Percentiles rank a stretch among this genome's conserved stretches.
phyloP scores from a whole-genome alignment of 306 rosid species.

The Casuarina equisetifolia region DNA sequence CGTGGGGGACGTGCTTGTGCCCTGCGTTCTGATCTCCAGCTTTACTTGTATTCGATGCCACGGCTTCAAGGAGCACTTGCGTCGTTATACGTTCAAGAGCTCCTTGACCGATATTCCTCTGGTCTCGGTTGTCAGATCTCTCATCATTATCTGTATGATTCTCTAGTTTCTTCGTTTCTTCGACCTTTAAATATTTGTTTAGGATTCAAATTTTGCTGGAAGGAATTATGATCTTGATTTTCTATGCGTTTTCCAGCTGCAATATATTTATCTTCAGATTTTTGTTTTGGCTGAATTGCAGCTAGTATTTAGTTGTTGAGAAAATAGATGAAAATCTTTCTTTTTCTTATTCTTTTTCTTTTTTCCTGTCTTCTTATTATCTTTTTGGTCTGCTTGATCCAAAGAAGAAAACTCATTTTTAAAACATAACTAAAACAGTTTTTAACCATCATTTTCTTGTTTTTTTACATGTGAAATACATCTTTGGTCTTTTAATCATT shows the following conservation, averaged over 20 bases:
- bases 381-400: neutral
- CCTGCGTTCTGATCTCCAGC: slow-evolving; percentile 69
- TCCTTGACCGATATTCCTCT: slow-evolving; percentile 88
- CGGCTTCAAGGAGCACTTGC: slow-evolving; percentile 64
- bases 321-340: neutral
- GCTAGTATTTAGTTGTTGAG: neutral
- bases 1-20: slow-evolving; percentile 65
- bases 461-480: neutral
- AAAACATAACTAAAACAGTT: neutral
- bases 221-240: neutral
- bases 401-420: neutral
- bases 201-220: neutral
- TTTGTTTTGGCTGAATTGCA: neutral
- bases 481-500: neutral
- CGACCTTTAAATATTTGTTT: neutral
- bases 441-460: neutral
- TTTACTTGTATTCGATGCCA: slow-evolving; percentile 77
- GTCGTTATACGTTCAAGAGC: slow-evolving; percentile 84
- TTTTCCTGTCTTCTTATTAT: neutral
- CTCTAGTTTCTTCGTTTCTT: neutral
- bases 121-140: slow-evolving; percentile 80
- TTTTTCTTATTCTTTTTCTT: neutral
- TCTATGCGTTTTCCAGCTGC: neutral
- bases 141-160: slow-evolving; percentile 70
- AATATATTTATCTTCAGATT: neutral